phyloP scores from a whole-genome alignment of 306 rosid genomes.

The Glycine latifolia region DNA sequence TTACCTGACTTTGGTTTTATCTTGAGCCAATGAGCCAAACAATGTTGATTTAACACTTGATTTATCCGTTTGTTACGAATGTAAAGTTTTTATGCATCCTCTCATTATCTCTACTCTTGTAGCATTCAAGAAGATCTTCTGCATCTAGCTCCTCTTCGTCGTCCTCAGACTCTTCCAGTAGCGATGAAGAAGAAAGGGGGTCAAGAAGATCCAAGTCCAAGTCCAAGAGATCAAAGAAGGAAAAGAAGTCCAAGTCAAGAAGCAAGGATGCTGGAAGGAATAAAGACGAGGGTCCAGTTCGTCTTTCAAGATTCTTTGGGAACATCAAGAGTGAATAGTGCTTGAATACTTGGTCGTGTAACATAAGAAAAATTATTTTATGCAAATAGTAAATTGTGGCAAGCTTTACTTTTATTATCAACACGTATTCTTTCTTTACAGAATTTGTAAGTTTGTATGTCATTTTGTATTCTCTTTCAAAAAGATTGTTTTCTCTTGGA shows the following conservation, averaged over 20 bases:
- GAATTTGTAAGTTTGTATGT: slow-evolving; percentile 51
- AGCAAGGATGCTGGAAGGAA: slow-evolving; percentile 64
- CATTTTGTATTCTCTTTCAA: slow-evolving; percentile 42
- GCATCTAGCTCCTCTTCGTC: slow-evolving; percentile 79
- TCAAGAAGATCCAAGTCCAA: slow-evolving; percentile 86
- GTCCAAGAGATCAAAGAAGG: slow-evolving; percentile 85
- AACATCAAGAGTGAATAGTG: slow-evolving; percentile 61
- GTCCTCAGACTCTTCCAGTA: slow-evolving; percentile 66
- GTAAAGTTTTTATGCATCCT: slow-evolving; percentile 11
- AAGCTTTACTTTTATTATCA: slow-evolving; percentile 44
- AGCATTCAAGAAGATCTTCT: slow-evolving; percentile 90
- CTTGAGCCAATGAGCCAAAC: neutral
- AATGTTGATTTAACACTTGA: slow-evolving; percentile 7
- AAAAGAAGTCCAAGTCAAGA: slow-evolving; percentile 78
- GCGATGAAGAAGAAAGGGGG: slow-evolving; percentile 75
- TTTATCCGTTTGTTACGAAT: slow-evolving; percentile 21
- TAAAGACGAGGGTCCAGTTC: slow-evolving; percentile 79
- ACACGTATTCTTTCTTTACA: slow-evolving; percentile 40
- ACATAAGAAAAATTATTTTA: slow-evolving; percentile 53
- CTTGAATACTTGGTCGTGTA: slow-evolving; percentile 52
- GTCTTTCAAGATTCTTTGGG: slow-evolving; percentile 91
- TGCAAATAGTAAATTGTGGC: slow-evolving; percentile 50
- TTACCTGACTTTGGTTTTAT: slow-evolving; percentile 9
- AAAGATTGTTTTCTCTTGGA: slow-evolving; percentile 29
- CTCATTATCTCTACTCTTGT: slow-evolving; percentile 40